A percentile compares a stretch with the other conserved stretches of the same genome.
These are phyloP conservation scores for Acer campestre DNA, from an alignment of 345 rosid species.

Conservation along the genomic window DNA sequence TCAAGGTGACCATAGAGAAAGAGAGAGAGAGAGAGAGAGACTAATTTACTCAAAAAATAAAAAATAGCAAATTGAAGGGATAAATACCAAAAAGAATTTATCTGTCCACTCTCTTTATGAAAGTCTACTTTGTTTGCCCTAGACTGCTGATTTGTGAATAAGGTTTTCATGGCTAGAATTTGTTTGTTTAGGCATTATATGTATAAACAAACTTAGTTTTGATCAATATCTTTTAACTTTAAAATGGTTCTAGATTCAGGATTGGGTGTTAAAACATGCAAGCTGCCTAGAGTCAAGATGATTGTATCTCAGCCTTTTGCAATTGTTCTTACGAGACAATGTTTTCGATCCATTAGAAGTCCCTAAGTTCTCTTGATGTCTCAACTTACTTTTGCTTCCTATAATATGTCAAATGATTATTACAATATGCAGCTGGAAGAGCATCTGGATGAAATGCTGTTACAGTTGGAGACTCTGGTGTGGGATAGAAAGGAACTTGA, in stretches of 20 bases:
- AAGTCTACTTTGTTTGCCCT: not conserved
- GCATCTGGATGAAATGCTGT: slow-evolving; percentile 45
- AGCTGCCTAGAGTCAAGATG: not conserved
- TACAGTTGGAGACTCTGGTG: slow-evolving; percentile 55
- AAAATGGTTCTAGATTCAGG: not conserved
- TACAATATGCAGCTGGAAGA: slow-evolving; percentile 66
- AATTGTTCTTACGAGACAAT: not conserved
- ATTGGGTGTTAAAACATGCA: not conserved
- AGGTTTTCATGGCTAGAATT: not conserved
- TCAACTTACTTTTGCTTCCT: not conserved
- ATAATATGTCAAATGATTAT: slow-evolving; percentile 8
- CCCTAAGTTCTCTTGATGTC: not conserved
- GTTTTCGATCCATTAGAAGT: not conserved
- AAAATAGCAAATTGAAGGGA: not conserved
- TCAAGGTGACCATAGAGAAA: not conserved
- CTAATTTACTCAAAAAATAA: no score
- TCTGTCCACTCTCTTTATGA: not conserved
- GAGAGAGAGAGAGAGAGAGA: not conserved
- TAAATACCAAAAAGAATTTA: not conserved
- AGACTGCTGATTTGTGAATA: not conserved
- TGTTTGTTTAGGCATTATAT: not conserved
- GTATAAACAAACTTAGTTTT: not conserved
- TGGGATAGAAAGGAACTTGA: slow-evolving; percentile 61
- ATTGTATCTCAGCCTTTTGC: not conserved
- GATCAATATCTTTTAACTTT: not conserved